Evolutionary conservation across 2,329 filamentous ascomycete species (phyloP).

Genomic region (Allantophomopsis cytisporea): DNA sequence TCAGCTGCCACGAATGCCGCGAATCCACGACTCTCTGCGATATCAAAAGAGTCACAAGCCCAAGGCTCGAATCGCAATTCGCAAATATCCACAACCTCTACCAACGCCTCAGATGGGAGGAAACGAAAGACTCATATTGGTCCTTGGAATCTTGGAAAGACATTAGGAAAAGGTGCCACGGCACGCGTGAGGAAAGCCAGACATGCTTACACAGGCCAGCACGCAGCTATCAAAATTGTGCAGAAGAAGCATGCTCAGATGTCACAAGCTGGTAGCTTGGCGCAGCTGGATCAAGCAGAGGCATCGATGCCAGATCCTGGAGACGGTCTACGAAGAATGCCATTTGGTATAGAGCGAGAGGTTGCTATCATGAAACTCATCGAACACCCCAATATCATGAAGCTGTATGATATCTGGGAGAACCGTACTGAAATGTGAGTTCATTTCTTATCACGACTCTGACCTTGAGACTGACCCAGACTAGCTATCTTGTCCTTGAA

Average conservation of each 20-base stretch:
- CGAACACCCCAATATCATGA: slow-evolving; percentile 88
- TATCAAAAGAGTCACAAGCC: slow-evolving; percentile 17
- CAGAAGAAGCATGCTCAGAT: slow-evolving; percentile 69
- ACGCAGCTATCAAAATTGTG: slow-evolving; percentile 91
- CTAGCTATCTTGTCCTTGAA: slow-evolving; percentile 85
- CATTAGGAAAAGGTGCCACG: slow-evolving; percentile 79
- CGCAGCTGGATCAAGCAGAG: slow-evolving; percentile 65
- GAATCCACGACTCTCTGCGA: slow-evolving; percentile 19
- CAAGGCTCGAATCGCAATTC: slow-evolving; percentile 22
- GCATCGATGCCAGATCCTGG: slow-evolving; percentile 37
- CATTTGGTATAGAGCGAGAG: slow-evolving; percentile 82
- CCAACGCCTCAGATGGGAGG: slow-evolving; percentile 17
- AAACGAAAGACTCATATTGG: slow-evolving; percentile 62
- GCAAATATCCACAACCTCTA: slow-evolving; percentile 22
- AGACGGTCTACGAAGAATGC: slow-evolving; percentile 57
- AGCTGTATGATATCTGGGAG: slow-evolving; percentile 94
- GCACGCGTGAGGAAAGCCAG: slow-evolving; percentile 78
- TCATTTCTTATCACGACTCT: too few species aligned
- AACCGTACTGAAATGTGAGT: slow-evolving; percentile 86
- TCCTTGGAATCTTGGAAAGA: slow-evolving; percentile 85
- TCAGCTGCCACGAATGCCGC: slow-evolving; percentile 15
- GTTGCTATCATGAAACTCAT: slow-evolving; percentile 96
- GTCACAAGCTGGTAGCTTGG: slow-evolving; percentile 75
- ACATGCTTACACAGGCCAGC: slow-evolving; percentile 64
- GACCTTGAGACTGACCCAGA: too few species aligned